Evolutionary conservation across 2,329 filamentous ascomycete genomes (phyloP), one percentile per base, ranked within the genome.

Genomic region (Chrysoporthe deuterocubensis): DNA sequence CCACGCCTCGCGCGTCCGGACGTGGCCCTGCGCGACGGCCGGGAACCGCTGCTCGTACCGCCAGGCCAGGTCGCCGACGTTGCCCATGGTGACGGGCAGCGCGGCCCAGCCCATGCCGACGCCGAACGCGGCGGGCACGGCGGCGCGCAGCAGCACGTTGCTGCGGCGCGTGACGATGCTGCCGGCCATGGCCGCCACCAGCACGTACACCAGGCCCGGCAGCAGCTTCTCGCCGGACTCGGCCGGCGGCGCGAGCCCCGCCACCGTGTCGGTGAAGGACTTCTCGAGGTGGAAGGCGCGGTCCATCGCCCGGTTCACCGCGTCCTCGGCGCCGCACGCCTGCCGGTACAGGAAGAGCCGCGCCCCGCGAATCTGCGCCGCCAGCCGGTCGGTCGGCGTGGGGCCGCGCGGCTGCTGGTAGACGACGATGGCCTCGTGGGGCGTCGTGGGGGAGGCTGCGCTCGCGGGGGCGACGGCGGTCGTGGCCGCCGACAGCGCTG

Each of bases 141-240:
- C 84, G 65, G 90, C 89, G 73, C 96, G 90, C 65, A 99, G 83
- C 71, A 97, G 78, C 71, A 98, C 86, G 79, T 92, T 94, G 74
- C 95, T 90, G 84, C 97, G 96, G 71, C 95, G 89, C 66, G 92
- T 89, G 66, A 97, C 84, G 78, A 99, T 98, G 79, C 89, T 94
- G 73, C 95, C 96, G 46, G 96, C 93, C 94, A 99, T 97, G 74
- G 93, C 90, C 54, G 94, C 91, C 60, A 99, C 94, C 42, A 97
- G 87, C 59, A 98, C 94, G 82, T 98, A 98, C 73, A 98, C 89
- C 69, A 89, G 85, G 37, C 95, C 95, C 44, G 96, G 96, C 81
- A 98, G 90, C 67, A 99, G 86, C 77, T 90, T 89, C 84, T 99
- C 96, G 78, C 92, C 92, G 69, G 89, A 92, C 80, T 95, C 91